These are phyloP conservation scores for Fusarium beomiforme DNA, from an alignment of 2,329 filamentous ascomycete genomes.

Conservation along the genomic window DNA sequence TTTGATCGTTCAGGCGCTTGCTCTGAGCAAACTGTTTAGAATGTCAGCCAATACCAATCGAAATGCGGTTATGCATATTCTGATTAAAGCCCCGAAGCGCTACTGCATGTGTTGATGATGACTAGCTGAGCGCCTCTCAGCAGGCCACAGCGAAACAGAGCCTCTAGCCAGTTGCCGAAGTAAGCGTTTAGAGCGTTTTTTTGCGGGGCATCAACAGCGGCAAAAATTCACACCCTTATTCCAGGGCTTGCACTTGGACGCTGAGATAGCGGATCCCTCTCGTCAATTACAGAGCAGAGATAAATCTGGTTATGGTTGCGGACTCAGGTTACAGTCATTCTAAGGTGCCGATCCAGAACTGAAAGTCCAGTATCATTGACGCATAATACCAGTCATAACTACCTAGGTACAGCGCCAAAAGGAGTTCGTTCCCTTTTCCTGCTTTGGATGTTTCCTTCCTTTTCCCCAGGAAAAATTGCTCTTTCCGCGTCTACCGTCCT, in stretches of 20 bases:
- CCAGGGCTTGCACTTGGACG: constrained; percentile 10
- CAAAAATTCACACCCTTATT: constrained; percentile 1
- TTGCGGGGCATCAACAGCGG: constrained; percentile 12
- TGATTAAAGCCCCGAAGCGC: constrained; percentile 22
- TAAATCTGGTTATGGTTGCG: constrained; percentile 2
- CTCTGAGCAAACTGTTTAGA: neutral
- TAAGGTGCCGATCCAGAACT: neutral
- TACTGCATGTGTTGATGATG: constrained; percentile 29
- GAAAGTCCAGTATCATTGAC: neutral
- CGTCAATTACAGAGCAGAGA: neutral
- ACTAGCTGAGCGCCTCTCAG: constrained; percentile 23
- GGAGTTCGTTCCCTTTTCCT: constrained; percentile 10
- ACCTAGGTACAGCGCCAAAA: neutral
- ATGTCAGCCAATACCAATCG: constrained; percentile 14
- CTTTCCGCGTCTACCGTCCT: constrained; percentile 16
- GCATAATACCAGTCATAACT: constrained; percentile 12
- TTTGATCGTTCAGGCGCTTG: neutral
- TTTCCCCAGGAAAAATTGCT: constrained; percentile 9
- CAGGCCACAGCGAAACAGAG: constrained; percentile 13
- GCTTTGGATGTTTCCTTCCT: constrained; percentile 13
- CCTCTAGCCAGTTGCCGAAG: neutral
- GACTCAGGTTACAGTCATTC: neutral
- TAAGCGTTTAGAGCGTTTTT: constrained; percentile 19
- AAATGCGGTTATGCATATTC: constrained; percentile 27
- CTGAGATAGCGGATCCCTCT: neutral